Evolutionary conservation across 805 yeast genomes (phyloP).

Genomic region (Starmerella bacillaris): DNA sequence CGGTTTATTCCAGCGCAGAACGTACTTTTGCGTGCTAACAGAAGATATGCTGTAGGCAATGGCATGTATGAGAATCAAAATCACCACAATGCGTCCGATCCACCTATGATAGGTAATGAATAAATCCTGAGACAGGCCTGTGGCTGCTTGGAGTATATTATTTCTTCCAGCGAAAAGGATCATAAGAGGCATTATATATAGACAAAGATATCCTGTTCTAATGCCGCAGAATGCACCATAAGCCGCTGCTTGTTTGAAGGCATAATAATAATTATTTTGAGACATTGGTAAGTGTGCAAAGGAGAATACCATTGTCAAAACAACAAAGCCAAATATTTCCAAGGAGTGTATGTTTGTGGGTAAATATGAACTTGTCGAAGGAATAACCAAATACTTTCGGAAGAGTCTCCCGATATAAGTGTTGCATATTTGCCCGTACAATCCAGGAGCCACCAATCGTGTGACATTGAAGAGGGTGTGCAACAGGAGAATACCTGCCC

Average conservation of each 20-base stretch:
- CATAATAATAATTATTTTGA: constrained; percentile 3
- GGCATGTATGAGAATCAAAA: constrained; percentile 18
- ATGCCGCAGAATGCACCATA: constrained; percentile 6
- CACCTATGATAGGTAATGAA: constrained; percentile 40
- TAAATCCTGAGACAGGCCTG: constrained; percentile 43
- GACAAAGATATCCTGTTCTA: constrained; percentile 10
- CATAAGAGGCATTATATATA: constrained; percentile 18
- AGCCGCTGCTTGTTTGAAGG: constrained; percentile 2
- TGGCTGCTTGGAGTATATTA: constrained; percentile 40
- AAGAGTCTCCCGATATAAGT: not conserved
- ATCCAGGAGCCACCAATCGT: constrained; percentile 3
- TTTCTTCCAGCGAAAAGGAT: constrained; percentile 45
- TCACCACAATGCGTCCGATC: constrained; percentile 17
- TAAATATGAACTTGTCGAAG: constrained; percentile 9
- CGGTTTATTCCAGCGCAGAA: constrained; percentile 7
- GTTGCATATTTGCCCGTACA: not conserved
- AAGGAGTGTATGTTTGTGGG: constrained; percentile 28
- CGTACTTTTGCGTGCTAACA: constrained; percentile 7
- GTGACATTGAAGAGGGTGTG: constrained; percentile 2
- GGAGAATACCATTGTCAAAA: constrained; percentile 21
- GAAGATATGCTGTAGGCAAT: constrained; percentile 14
- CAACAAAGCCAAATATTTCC: constrained; percentile 22
- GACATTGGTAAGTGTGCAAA: constrained; percentile 9
- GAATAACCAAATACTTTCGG: not conserved
- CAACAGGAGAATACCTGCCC: constrained; percentile 11